Conservation (phyloP, 202 grass and related monocot genomes). For the Zoysia matrella region DNA sequence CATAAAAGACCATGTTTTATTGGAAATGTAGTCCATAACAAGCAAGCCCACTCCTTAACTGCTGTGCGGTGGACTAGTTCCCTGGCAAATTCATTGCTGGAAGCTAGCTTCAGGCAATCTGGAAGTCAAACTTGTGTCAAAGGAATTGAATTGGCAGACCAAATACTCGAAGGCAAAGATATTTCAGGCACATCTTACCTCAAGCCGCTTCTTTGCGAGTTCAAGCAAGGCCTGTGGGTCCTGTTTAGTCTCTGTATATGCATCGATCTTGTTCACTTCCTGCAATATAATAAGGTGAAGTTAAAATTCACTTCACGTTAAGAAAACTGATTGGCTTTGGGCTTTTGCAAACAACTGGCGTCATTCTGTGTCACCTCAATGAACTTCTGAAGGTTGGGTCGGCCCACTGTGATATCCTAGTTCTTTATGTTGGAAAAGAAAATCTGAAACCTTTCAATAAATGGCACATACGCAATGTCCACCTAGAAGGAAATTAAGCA, state of each 20-base stretch:
- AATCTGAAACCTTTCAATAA: slow-evolving; percentile 74
- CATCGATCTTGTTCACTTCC: slow-evolving; percentile 81
- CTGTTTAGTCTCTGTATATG: slow-evolving; percentile 57
- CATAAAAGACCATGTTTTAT: slow-evolving; percentile 34
- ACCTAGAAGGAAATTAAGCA: slow-evolving; percentile 54
- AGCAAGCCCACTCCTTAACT: slow-evolving; percentile 14
- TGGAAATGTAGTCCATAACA: slow-evolving; percentile 20
- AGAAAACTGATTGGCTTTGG: not conserved
- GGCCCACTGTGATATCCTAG: slow-evolving; percentile 74
- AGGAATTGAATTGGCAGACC: slow-evolving; percentile 1
- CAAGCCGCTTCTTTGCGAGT: slow-evolving; percentile 50
- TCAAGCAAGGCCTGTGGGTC: slow-evolving; percentile 63
- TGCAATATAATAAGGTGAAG: slow-evolving; percentile 47
- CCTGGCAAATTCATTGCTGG: slow-evolving; percentile 8
- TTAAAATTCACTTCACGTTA: slow-evolving; percentile 11
- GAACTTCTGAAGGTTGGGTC: slow-evolving; percentile 70
- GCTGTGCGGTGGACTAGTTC: not conserved
- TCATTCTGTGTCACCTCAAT: slow-evolving; percentile 62
- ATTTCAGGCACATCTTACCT: slow-evolving; percentile 48
- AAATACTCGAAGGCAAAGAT: not conserved
- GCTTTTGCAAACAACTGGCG: not conserved
- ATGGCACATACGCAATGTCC: slow-evolving; percentile 85
- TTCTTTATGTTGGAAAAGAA: slow-evolving; percentile 61
- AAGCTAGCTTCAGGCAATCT: slow-evolving; percentile 52
- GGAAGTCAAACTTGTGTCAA: slow-evolving; percentile 6